These are phyloP conservation scores for Phytopythium sindhum DNA, from an alignment of 352 stramenopile species.

Conservation along the genomic window DNA sequence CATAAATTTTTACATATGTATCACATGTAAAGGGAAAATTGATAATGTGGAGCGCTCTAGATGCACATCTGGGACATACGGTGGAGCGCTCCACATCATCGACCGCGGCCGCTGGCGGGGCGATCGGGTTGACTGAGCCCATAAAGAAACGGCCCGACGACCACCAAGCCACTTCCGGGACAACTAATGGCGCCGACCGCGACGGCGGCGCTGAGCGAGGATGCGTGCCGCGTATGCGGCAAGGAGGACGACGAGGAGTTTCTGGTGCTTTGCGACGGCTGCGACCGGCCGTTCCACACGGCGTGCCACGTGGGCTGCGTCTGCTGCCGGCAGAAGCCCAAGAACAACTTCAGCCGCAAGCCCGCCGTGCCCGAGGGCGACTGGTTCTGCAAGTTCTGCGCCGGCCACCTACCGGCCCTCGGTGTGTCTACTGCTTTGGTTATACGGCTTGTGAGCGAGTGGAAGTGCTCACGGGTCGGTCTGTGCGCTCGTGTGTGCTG, in stretches of 20 bases:
- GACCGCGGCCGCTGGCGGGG: neutral
- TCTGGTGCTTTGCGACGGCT: constrained; percentile 79
- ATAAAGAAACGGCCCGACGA: neutral
- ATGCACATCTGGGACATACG: neutral
- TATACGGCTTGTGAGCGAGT: too few species aligned
- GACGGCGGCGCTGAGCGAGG: constrained; percentile 38
- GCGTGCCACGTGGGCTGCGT: constrained; percentile 70
- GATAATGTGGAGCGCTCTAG: neutral
- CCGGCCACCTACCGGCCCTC: constrained; percentile 45
- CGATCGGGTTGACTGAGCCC: neutral
- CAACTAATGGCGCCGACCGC: constrained; percentile 21
- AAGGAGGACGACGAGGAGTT: constrained; percentile 74
- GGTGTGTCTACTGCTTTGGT: constrained; percentile 17
- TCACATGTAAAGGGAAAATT: neutral
- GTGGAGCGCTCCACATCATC: neutral
- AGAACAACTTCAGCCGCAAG: constrained; percentile 75
- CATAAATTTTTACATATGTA: too few species aligned
- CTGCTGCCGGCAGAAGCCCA: constrained; percentile 74
- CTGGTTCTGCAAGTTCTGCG: constrained; percentile 88
- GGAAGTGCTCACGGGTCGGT: neutral
- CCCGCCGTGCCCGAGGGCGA: constrained; percentile 73
- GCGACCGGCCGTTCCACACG: constrained; percentile 73
- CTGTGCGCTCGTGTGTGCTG: constrained; percentile 1
- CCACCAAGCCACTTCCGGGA: neutral
- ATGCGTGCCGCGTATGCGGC: constrained; percentile 79